phyloP scores from a whole-genome alignment of 345 rosid genomes.

The Stellera chamaejasme region DNA sequence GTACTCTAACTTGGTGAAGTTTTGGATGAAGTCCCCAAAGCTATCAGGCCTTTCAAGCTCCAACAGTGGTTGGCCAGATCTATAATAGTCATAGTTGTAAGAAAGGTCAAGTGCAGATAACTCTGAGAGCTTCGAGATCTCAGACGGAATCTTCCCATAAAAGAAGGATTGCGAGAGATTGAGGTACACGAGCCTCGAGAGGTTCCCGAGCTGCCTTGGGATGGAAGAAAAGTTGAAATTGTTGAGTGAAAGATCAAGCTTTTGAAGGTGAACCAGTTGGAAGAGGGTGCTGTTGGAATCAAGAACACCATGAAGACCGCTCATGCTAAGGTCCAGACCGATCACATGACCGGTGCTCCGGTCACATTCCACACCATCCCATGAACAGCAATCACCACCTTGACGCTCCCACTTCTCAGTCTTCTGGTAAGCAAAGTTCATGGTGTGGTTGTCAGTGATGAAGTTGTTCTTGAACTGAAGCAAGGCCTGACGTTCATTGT shows the following conservation, averaged over 20 bases:
- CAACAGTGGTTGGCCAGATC: neutral
- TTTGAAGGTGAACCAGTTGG: conserved; percentile 9
- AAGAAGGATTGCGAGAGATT: neutral
- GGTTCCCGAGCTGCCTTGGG: neutral
- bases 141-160: conserved; percentile 13
- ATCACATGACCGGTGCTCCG: conserved; percentile 10
- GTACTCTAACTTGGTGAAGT: conserved; percentile 1
- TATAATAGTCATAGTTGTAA: neutral
- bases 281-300: conserved; percentile 15
- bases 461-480: conserved; percentile 4
- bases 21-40: neutral
- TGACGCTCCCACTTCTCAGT: neutral
- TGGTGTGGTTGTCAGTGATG: neutral
- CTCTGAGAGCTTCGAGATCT: conserved; percentile 8
- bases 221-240: neutral
- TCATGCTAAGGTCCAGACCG: conserved; percentile 9
- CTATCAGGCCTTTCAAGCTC: neutral
- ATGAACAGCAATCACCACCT: conserved; percentile 5
- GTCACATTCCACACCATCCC: conserved; percentile 10
- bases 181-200: conserved; percentile 6
- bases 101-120: conserved; percentile 18
- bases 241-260: conserved; percentile 8
- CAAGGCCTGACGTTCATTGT: conserved; percentile 5
- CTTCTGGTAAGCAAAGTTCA: conserved; percentile 2
- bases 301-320: conserved; percentile 10